Evolutionary conservation across 495 filamentous ascomycete species (phyloP).

Genomic region (Penicillium coffeae): DNA sequence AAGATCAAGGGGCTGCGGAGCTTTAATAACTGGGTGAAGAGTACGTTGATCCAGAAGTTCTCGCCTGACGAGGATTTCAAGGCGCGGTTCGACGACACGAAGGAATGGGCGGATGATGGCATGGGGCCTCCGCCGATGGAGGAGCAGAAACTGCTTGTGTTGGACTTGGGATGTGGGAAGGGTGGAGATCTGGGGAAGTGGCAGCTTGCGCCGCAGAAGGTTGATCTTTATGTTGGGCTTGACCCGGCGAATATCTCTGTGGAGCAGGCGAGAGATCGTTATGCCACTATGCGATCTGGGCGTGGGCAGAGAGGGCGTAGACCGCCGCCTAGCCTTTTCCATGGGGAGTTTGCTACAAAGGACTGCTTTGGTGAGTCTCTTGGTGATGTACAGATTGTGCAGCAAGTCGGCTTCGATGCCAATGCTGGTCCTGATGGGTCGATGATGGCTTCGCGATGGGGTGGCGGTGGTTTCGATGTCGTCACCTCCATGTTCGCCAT

Average conservation of each 20-base stretch:
- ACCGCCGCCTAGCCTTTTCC: constrained; percentile 60
- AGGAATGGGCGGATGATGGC: constrained; percentile 49
- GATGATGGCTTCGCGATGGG: constrained; percentile 54
- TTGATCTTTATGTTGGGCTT: constrained; percentile 86
- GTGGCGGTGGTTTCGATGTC: constrained; percentile 78
- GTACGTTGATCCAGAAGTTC: constrained; percentile 93
- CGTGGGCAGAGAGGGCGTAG: constrained; percentile 52
- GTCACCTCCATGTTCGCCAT: constrained; percentile 99
- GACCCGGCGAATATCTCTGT: constrained; percentile 91
- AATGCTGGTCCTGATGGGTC: constrained; percentile 57
- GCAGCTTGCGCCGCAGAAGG: constrained; percentile 79
- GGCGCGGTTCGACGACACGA: constrained; percentile 33
- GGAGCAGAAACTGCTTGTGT: constrained; percentile 61
- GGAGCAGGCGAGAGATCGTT: constrained; percentile 81
- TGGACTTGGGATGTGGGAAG: constrained; percentile 96
- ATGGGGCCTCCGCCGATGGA: constrained; percentile 41
- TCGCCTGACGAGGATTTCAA: constrained; percentile 73
- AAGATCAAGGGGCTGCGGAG: constrained; percentile 89
- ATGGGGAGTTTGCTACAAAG: constrained; percentile 79
- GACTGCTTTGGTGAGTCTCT: constrained; percentile 86
- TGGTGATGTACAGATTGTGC: constrained; percentile 70
- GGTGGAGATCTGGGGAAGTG: constrained; percentile 94
- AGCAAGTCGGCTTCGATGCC: constrained; percentile 77
- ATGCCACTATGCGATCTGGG: constrained; percentile 66
- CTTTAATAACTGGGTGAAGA: constrained; percentile 99